Base-by-base conservation (phyloP, 2,329 filamentous ascomycete species). In the Colletotrichum cuscutae region DNA sequence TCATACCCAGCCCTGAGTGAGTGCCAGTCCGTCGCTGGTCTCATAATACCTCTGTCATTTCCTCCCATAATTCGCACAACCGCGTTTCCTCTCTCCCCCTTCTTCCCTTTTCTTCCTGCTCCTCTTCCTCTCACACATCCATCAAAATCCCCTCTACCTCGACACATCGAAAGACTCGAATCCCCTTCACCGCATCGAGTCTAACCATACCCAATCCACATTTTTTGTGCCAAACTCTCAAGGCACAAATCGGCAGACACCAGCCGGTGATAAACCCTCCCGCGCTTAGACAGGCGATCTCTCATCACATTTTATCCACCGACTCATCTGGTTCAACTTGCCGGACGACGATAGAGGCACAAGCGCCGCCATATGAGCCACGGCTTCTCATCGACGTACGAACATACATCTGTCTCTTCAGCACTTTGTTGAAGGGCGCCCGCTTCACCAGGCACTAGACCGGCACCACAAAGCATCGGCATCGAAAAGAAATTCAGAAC, bases 381-480 rank as follows among this genome's bases (percentile, higher is more conserved):
- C 19, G 19, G 42, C 42, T 49, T n/a, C 42, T n/a, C n/a, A 9
- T 6, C 42, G 7, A 49, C 42, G 42, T 49, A 49, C 42, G 42
- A 9, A 49, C 7, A 22, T 53, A 35, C 60, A 35, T 49, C 37
- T 26, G 32, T 65, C 64, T 68, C 67, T 72, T 67, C 72, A 58
- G 35, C 65, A 54, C 53, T 60, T 15, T 15, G 67, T 66, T 42
- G 54, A 62, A 62, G 52, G 32, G 62, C 71, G 67, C 71, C 67
- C 68, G 61, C 62, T 52, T 30, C 42, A 37, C 28, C 57, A 73
- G 62, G 42, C 71, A 42, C 71, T 73, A 73, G 71, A 26, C 68
- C 53, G 28, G 37, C 68, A 67, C 62, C 71, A 65, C 66, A 71
- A 73, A 73, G 71, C 62, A 73, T 72, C 71, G 71, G 62, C 61